A percentile compares a stretch with the other conserved stretches of the same genome.
These are phyloP conservation scores for Skeletonema potamos DNA, from an alignment of 108 stramenopile genomes.

Conservation along the genomic window DNA sequence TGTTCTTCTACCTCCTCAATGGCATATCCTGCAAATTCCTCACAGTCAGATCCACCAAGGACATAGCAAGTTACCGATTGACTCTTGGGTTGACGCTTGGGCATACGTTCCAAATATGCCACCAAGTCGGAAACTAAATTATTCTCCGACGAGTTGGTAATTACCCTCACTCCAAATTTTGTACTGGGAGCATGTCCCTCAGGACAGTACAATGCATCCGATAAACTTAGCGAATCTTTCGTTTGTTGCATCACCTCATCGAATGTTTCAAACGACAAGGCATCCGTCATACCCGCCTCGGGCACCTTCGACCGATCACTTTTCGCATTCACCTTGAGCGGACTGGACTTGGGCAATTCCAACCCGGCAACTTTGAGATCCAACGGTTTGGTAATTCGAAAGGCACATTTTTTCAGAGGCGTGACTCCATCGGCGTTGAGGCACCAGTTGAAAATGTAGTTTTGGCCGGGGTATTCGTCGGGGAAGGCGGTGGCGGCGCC, in stretches of 20 bases:
- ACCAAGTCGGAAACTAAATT: slow-evolving; percentile 64
- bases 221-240: slow-evolving; percentile 66
- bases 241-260: slow-evolving; percentile 69
- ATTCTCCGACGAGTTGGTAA: slow-evolving; percentile 55
- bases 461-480: slow-evolving; percentile 86
- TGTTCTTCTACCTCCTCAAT: slow-evolving; percentile 83
- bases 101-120: slow-evolving; percentile 84
- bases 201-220: slow-evolving; percentile 75
- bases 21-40: slow-evolving; percentile 80
- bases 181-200: slow-evolving; percentile 86
- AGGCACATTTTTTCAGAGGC: slow-evolving; percentile 78
- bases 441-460: slow-evolving; percentile 88
- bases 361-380: slow-evolving; percentile 82
- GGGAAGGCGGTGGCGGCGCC: slow-evolving; percentile 66
- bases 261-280: slow-evolving; percentile 73
- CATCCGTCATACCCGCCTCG: slow-evolving; percentile 75
- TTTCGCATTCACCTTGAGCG: slow-evolving; percentile 61
- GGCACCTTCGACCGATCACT: slow-evolving; percentile 53
- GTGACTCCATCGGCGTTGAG: slow-evolving; percentile 88
- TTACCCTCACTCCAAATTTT: slow-evolving; percentile 71
- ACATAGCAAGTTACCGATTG: slow-evolving; percentile 81
- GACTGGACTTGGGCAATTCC: slow-evolving; percentile 52
- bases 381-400: slow-evolving; percentile 86
- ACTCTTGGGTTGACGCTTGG: slow-evolving; percentile 59
- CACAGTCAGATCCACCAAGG: slow-evolving; percentile 44